A percentile compares a stretch with the other conserved stretches of the same genome.
Conservation (phyloP, 148 eudicot species). For the Fallopia convolvulus region DNA sequence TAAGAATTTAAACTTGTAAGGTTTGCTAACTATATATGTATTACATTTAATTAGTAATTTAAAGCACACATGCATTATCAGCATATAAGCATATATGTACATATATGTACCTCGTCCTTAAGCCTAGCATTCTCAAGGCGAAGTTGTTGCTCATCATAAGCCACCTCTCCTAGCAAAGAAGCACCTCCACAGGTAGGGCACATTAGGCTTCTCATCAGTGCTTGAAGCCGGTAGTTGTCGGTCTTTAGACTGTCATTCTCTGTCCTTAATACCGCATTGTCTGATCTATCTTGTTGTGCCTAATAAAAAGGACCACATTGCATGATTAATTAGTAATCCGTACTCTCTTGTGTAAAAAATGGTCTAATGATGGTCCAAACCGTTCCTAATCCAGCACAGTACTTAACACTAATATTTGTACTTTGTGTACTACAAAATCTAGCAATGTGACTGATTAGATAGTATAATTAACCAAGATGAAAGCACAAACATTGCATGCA, state of each 20-base stretch:
- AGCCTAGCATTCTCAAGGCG: slow-evolving; percentile 10
- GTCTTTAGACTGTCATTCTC: slow-evolving; percentile 10
- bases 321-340: background rate
- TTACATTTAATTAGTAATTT: background rate
- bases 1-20: background rate
- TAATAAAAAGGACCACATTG: background rate
- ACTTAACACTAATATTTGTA: background rate
- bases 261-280: slow-evolving; percentile 8
- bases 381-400: background rate
- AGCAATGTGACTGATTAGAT: background rate
- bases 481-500: background rate
- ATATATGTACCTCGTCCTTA: slow-evolving; percentile 6
- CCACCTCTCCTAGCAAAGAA: slow-evolving; percentile 11
- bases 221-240: slow-evolving; percentile 13
- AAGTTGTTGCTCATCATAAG: slow-evolving; percentile 10
- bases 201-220: slow-evolving; percentile 11
- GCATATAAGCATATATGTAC: background rate
- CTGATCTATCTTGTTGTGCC: slow-evolving; percentile 14
- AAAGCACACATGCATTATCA: background rate
- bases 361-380: background rate
- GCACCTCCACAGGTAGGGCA: slow-evolving; percentile 13
- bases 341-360: background rate
- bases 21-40: background rate
- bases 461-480: background rate
- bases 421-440: background rate